Evolutionary conservation across 768 basidiomycete genomes (phyloP).

Genomic region (Nidularia pulvinata): DNA sequence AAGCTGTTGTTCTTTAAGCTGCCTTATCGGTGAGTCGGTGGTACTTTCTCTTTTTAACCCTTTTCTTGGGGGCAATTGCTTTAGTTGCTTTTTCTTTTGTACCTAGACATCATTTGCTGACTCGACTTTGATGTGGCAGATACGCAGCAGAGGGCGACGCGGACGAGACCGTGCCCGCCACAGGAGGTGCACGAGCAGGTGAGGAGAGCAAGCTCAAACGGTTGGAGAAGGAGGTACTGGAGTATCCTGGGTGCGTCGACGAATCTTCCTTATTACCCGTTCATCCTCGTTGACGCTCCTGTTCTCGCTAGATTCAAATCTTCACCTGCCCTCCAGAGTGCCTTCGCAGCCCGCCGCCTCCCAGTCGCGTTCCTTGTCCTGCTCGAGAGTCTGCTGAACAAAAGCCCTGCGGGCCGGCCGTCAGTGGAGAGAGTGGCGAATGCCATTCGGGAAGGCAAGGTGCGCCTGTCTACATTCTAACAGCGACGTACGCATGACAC

Average conservation of each 20-base stretch:
- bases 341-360: slow-evolving; percentile 72
- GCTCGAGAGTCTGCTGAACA: slow-evolving; percentile 70
- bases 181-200: slow-evolving; percentile 23
- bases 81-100: neutral
- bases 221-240: slow-evolving; percentile 71
- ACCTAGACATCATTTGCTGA: neutral
- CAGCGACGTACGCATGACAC: no score
- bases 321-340: slow-evolving; percentile 42
- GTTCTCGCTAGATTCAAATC: slow-evolving; percentile 42
- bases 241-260: slow-evolving; percentile 67
- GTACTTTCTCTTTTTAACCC: neutral
- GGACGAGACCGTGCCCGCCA: slow-evolving; percentile 31
- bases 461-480: slow-evolving; percentile 28
- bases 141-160: slow-evolving; percentile 65
- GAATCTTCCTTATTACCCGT: neutral
- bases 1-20: slow-evolving; percentile 90
- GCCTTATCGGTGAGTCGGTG: slow-evolving; percentile 64
- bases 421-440: slow-evolving; percentile 69
- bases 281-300: neutral
- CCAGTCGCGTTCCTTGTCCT: slow-evolving; percentile 72
- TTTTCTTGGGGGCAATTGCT: neutral
- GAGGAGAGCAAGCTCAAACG: slow-evolving; percentile 66
- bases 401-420: slow-evolving; percentile 61
- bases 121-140: slow-evolving; percentile 14
- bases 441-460: slow-evolving; percentile 73